phyloP scores from a whole-genome alignment of 2,329 filamentous ascomycete species.

The Pseudogymnoascus sp. region DNA sequence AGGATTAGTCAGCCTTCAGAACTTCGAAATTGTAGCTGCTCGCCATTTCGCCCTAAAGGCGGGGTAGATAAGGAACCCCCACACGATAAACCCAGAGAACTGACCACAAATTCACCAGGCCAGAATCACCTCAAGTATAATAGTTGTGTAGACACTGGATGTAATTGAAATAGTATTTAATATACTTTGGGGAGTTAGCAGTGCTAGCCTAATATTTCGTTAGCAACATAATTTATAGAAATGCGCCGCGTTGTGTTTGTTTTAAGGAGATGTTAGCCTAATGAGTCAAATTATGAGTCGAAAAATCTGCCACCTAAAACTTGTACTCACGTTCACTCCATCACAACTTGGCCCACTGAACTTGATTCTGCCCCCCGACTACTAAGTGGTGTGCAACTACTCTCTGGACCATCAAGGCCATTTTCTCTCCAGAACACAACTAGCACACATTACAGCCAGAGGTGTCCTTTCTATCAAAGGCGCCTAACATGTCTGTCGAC shows the following conservation, averaged over 20 bases:
- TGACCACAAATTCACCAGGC: neutral
- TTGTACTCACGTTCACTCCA: neutral
- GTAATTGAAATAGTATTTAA: neutral
- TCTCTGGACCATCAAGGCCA: neutral
- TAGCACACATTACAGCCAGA: neutral
- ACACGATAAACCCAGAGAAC: conserved; percentile 2
- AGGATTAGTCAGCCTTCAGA: neutral
- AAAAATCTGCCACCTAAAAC: conserved; percentile 8
- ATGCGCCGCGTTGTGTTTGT: neutral
- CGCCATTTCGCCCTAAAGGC: conserved; percentile 4
- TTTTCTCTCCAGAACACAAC: neutral
- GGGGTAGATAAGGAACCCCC: conserved; percentile 10
- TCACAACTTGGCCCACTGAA: conserved; percentile 3
- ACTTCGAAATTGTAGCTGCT: neutral
- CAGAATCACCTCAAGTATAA: neutral
- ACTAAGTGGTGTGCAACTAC: neutral
- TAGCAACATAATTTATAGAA: neutral
- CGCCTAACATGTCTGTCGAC: conserved; percentile 67
- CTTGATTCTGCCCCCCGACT: neutral
- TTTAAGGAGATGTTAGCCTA: neutral
- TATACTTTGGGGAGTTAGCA: neutral
- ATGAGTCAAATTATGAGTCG: conserved; percentile 1
- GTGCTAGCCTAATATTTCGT: neutral
- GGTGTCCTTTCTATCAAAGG: neutral
- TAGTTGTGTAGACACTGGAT: neutral